Base-by-base conservation (phyloP, 768 basidiomycete genomes). In the Hericium coralloides region DNA sequence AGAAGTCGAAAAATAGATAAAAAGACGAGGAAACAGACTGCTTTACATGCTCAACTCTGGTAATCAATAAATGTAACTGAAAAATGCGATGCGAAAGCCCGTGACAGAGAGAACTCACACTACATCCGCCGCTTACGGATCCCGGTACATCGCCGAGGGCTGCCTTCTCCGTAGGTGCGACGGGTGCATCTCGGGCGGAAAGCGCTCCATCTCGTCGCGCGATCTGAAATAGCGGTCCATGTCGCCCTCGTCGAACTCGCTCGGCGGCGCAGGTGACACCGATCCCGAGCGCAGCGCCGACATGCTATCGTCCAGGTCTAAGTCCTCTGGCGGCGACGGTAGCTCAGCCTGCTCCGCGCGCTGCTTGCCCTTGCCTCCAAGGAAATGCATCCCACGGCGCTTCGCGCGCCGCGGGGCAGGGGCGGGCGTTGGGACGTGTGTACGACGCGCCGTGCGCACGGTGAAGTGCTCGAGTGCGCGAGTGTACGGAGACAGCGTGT, bases 401-500 rank as follows among this genome's bases (percentile, higher is more conserved):
- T 74, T 80, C 12, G 91, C 93, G 65, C 87, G 90, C 12, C 83
- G 74, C 2, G 83, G 81, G 51, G 58, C 55, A n/a, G 74, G 82
- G 25, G 75, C 74, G 55, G 83, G 80, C 17, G 67, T 69, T 0
- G 69, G 69, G 64, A 47, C 56, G 26, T 43, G 70, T 66, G 47
- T 82, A 74, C 18, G 89, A 0, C 92, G 93, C 22, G 87, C 89
- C 58, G 90, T 92, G 36, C 94, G 81, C 12, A 97, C 92, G 1
- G 94, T 92, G 68, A 95, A 95, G 69, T 97, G 93, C 58, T 89
- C 86, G 26, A 93, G 77, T 14, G 87, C 85, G 55, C 92, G 83
- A 6, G 95, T 97, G 69, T 95, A 98, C 0, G 95, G 95, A 0
- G 89, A 92, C 3, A 99, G 74, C 0, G 95, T 99, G 66, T 97